phyloP scores from a whole-genome alignment of 768 basidiomycete species.

The Hortiboletus campestris region DNA sequence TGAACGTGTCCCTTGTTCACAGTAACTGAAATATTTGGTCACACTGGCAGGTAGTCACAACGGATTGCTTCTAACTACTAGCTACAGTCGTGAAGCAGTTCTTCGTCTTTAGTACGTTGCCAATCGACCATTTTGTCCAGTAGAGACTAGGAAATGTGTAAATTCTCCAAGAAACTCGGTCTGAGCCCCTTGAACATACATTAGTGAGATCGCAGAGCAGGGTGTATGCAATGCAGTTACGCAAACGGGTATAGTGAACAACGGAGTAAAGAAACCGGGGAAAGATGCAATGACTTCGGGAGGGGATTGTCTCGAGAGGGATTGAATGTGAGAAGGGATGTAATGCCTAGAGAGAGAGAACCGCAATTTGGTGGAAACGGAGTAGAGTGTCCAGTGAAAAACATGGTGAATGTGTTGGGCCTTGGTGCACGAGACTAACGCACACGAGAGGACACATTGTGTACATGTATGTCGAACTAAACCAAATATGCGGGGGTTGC shows the following conservation, averaged over 20 bases:
- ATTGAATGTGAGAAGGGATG: slow-evolving; percentile 11
- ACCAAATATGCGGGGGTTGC: slow-evolving; percentile 11
- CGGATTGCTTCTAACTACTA: background rate
- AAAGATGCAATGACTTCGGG: slow-evolving; percentile 17
- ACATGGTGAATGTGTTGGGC: slow-evolving; percentile 4
- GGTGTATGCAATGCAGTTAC: slow-evolving; percentile 29
- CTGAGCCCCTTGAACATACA: slow-evolving; percentile 22
- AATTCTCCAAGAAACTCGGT: slow-evolving; percentile 16
- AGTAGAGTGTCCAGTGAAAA: slow-evolving; percentile 10
- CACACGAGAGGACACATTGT: slow-evolving; percentile 13
- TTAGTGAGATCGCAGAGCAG: slow-evolving; percentile 32
- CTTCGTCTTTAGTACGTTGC: background rate
- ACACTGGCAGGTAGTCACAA: background rate
- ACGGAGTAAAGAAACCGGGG: background rate
- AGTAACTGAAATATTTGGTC: too few species aligned
- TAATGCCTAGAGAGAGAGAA: slow-evolving; percentile 11
- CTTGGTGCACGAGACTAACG: slow-evolving; percentile 17
- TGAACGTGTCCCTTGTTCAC: too few species aligned
- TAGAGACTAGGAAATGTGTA: background rate
- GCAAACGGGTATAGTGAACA: slow-evolving; percentile 32
- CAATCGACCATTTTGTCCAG: background rate
- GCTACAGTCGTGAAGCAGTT: background rate
- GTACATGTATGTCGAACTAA: slow-evolving; percentile 24
- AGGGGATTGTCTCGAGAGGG: slow-evolving; percentile 15
- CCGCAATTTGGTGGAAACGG: slow-evolving; percentile 4